A percentile compares a stretch with the other conserved stretches of the same genome.
Evolutionary conservation across 1,139 yeast species (phyloP).

Genomic region (Wickerhamomyces sp.): DNA sequence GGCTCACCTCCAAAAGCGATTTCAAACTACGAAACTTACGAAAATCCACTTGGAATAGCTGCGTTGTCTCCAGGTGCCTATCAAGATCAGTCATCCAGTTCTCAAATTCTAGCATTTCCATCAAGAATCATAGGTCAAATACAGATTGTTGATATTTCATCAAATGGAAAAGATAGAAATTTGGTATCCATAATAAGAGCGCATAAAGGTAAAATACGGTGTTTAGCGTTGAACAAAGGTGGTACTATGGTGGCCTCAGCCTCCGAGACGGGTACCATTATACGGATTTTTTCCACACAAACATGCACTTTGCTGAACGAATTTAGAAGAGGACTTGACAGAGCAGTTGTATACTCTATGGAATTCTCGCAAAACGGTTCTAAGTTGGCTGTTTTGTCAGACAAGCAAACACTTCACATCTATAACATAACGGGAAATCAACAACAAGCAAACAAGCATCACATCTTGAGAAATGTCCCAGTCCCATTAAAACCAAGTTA

Average conservation of each 20-base stretch:
- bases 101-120: conserved; percentile 68
- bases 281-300: conserved; percentile 70
- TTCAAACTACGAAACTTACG: conserved; percentile 66
- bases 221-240: conserved; percentile 61
- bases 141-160: conserved; percentile 24
- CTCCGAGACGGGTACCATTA: conserved; percentile 80
- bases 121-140: conserved; percentile 37
- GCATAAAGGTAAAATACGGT: conserved; percentile 66
- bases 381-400: conserved; percentile 79
- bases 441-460: conserved; percentile 49
- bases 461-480: conserved; percentile 63
- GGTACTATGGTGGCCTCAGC: conserved; percentile 86
- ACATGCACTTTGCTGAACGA: conserved; percentile 73
- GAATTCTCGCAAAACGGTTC: conserved; percentile 73
- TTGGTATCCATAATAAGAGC: conserved; percentile 75
- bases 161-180: conserved; percentile 39
- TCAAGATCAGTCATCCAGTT: conserved; percentile 20
- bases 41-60: conserved; percentile 65
- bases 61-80: conserved; percentile 42
- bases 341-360: conserved; percentile 78
- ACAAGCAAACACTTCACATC: conserved; percentile 83
- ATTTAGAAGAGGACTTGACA: conserved; percentile 83
- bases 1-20: conserved; percentile 71
- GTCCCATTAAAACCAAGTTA: conserved; percentile 60
- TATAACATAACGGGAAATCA: conserved; percentile 44